Conservation (phyloP, 257 asterid genomes). For the Nicotiana sylvestris region DNA sequence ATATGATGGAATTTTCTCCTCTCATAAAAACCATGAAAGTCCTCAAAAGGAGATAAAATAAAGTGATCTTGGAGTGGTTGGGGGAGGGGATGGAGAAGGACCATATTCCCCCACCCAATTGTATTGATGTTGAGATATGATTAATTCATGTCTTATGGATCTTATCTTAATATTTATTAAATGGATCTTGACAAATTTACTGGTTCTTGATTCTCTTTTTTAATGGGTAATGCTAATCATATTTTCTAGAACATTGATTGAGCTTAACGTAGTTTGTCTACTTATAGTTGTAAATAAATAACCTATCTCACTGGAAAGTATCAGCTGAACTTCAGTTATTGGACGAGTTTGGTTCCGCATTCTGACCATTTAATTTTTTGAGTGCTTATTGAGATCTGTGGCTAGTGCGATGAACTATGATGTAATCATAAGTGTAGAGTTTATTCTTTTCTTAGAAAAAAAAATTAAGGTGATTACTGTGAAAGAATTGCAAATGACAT, state of each 20-base stretch:
- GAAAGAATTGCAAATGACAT: neutral
- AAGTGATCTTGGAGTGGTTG: neutral
- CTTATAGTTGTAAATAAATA: neutral
- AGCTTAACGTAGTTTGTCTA: neutral
- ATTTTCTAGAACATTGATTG: neutral
- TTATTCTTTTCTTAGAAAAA: neutral
- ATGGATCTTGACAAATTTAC: neutral
- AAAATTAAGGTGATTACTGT: neutral
- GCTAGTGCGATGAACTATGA: neutral
- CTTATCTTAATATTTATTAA: neutral
- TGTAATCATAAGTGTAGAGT: neutral
- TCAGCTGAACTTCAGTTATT: neutral
- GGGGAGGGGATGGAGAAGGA: neutral
- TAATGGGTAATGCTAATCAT: neutral
- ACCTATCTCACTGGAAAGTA: neutral
- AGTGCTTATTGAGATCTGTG: neutral
- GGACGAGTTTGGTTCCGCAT: neutral
- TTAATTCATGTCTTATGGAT: neutral
- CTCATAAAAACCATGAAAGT: neutral
- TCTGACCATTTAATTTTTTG: neutral
- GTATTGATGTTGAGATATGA: neutral
- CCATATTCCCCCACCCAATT: neutral
- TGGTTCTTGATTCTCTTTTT: neutral
- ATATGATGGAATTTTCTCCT: neutral
- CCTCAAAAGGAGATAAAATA: neutral